Base-by-base conservation (phyloP, 495 filamentous ascomycete genomes). In the Penicillium fimorum region DNA sequence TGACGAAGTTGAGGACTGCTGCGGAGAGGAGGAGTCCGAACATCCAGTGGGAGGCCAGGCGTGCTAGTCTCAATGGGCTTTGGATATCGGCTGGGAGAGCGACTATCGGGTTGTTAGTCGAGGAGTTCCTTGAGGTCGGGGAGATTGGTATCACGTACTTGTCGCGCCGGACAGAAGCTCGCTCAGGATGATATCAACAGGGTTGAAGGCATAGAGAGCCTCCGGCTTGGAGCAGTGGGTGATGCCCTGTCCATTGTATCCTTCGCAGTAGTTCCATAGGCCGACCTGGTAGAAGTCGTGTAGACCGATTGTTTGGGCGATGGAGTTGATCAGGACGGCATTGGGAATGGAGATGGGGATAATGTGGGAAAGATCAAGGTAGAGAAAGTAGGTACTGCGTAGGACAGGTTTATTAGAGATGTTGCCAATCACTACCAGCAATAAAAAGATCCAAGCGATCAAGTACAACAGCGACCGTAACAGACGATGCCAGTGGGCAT, bases 271-370 rank as follows among this genome's bases (percentile, higher is more conserved):
- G 35, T 82, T 85, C 92, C 92, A 97, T 12, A 96, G 69, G 5
- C 92, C 92, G 35, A 96, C 91, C 63, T 90, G 86, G 69, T 97
- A 97, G 73, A 94, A 97, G 72, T 96, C 92, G 61, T 95, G 90
- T 17, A 96, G 76, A 7, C 92, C 92, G 47, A 97, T 80, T 11
- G 87, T 87, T 40, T 87, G 89, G n/a, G 92, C 92, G 55, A 96
- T 90, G 51, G 80, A 87, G 74, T 96, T 96, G 73, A 96, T 88
- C 12, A 96, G 76, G 5, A 74, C 74, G 25, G 85, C 87, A 63
- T 92, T 89, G 22, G 90, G 89, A 15, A 91, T 83, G 5, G 82
- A 84, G 9, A 80, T 70, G 0, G 91, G 90, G 50, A 96, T 86
- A 66, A 97, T 88, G 60, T 94, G 81, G 70, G 86, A 79, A n/a